Base-by-base conservation (phyloP, 805 yeast species). In the Pichia eremophila region DNA sequence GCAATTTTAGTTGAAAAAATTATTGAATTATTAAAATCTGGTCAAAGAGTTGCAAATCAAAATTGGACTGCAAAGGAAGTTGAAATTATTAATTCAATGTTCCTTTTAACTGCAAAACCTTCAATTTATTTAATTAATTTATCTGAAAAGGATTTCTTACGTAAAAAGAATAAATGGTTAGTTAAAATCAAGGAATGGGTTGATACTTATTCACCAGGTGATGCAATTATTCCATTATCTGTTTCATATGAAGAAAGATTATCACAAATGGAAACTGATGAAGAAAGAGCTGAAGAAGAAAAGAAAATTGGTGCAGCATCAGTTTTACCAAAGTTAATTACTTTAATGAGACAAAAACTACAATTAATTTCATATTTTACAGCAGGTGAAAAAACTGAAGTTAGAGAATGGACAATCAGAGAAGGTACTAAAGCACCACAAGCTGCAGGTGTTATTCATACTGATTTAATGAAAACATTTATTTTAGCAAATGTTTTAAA, bases 171-270 rank as follows among this genome's bases (percentile, higher is more conserved):
- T 61, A 77, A 76, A 60, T 76, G 77, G 61, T 55, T 72, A 43
- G 54, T 60, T 2, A 71, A 64, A 18, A 81, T 88, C 28, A 57
- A 72, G 57, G 66, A 70, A 29, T 89, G 96, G 96, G 74, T 85
- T 31, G 68, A 66, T 28, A 72, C 71, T 43, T 75, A 81, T 60
- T 77, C 86, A 15, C 88, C 91, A 8, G 78, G 80, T 43, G 95
- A 85, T 67, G 68, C 83, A 51, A 85, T 93, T 62, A 87, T 93
- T 58, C 99, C 99, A 66, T 78, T 93, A 67, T 83, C 95, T 46
- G 96, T 93, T 47, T 83, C 83, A 52, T 76, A 87, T 57, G 99
- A 93, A 77, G 96, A 87, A 72, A 85, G 83, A 68, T 77, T 93
- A 61, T 85, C 97, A 40, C 81, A 77, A 56, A 78, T 93, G 89